Evolutionary conservation across 257 asterid genomes (phyloP).

Genomic region (Euphrasia confusa): DNA sequence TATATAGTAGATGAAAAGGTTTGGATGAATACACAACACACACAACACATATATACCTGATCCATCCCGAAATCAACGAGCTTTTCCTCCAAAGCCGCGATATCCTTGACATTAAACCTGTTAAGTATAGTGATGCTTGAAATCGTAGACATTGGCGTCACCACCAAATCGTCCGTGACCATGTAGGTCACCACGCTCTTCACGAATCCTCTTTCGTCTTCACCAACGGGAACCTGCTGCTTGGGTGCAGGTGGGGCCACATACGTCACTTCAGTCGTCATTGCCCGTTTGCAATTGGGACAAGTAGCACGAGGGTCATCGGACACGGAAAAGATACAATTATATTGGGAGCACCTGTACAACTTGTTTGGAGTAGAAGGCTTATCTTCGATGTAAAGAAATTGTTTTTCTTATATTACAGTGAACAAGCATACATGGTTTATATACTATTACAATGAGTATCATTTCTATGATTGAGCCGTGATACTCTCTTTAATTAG

Average conservation of each 20-base stretch:
- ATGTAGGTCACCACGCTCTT: constrained; percentile 29
- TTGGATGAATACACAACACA: too few species aligned
- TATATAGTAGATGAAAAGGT: too few species aligned
- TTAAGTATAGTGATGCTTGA: constrained; percentile 27
- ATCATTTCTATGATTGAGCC: too few species aligned
- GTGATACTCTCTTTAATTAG: too few species aligned
- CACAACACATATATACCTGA: constrained; percentile 22
- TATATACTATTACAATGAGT: too few species aligned
- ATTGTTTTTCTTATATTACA: too few species aligned
- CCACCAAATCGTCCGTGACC: constrained; percentile 35
- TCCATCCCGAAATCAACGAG: constrained; percentile 11
- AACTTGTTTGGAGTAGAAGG: too few species aligned
- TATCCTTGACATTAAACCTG: constrained; percentile 27
- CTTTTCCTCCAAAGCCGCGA: constrained; percentile 22
- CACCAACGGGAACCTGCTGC: not conserved
- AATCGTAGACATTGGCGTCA: constrained; percentile 29
- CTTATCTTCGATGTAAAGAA: too few species aligned
- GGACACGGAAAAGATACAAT: not conserved
- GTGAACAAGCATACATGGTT: too few species aligned
- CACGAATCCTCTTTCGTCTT: constrained; percentile 24
- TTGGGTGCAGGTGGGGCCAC: constrained; percentile 6
- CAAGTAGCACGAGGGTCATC: constrained; percentile 26
- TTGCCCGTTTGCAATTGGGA: not conserved
- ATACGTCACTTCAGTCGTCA: not conserved
- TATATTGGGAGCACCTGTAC: constrained; percentile 13